Evolutionary conservation across 163 green algal species (phyloP).

Genomic region (Smithsoniella earleae): DNA sequence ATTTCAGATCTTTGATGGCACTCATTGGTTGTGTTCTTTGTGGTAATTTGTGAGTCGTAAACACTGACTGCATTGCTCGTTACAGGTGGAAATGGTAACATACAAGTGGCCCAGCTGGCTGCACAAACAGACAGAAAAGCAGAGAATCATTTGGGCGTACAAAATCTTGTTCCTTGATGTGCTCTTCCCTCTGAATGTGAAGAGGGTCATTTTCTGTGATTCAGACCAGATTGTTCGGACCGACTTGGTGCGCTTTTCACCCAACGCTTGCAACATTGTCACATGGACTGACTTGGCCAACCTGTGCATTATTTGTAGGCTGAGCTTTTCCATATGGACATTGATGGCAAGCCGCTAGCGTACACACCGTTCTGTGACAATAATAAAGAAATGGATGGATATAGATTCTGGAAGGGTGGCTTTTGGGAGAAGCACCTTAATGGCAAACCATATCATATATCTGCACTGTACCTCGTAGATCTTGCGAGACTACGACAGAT

Average conservation of each 20-base stretch:
- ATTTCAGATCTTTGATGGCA: too few relatives aligned
- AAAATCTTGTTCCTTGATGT: slow-evolving; percentile 99
- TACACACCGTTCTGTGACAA: slow-evolving; percentile 99
- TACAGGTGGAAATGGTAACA: slow-evolving; percentile 83
- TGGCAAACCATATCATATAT: slow-evolving; percentile 96
- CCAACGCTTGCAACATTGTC: too few relatives aligned
- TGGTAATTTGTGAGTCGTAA: too few relatives aligned
- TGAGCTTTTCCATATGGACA: slow-evolving; percentile 55
- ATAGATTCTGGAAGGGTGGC: slow-evolving; percentile 94
- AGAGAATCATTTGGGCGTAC: slow-evolving; percentile 98
- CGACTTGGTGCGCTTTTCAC: slow-evolving; percentile 57
- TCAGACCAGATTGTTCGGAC: slow-evolving; percentile 86
- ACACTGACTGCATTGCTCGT: too few relatives aligned
- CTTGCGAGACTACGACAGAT: slow-evolving; percentile 71
- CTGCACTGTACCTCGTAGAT: slow-evolving; percentile 94
- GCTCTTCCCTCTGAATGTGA: slow-evolving; percentile 83
- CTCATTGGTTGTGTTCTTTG: too few relatives aligned
- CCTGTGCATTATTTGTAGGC: too few relatives aligned
- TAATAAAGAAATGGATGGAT: slow-evolving; percentile 94
- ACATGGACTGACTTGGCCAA: too few relatives aligned
- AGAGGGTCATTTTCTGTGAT: slow-evolving; percentile 93
- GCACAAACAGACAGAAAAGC: slow-evolving; percentile 86
- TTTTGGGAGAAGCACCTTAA: slow-evolving; percentile 77
- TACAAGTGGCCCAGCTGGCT: slow-evolving; percentile 93
- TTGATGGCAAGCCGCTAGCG: slow-evolving; percentile 60